Evolutionary conservation across 2,329 filamentous ascomycete species (phyloP).

Genomic region (Cordyceps fumosorosea): DNA sequence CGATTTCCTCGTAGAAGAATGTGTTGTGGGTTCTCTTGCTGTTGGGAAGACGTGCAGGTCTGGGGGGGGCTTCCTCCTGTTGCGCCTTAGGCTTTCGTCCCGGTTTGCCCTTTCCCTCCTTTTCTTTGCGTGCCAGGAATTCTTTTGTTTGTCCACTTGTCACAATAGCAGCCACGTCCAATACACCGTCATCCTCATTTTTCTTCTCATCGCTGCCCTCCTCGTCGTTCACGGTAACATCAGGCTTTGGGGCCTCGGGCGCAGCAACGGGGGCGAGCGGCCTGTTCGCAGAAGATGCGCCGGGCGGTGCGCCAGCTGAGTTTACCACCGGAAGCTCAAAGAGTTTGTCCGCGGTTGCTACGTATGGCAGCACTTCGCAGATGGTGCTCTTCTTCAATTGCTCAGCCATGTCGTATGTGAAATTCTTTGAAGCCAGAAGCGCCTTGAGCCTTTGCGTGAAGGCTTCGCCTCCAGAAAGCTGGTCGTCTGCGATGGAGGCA

Average conservation of each 20-base stretch:
- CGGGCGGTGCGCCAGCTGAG: slow-evolving; percentile 25
- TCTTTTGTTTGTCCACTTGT: slow-evolving; percentile 75
- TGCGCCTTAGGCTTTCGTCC: slow-evolving; percentile 46
- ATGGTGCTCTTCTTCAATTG: slow-evolving; percentile 61
- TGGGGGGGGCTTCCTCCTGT: slow-evolving; percentile 48
- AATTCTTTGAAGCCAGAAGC: slow-evolving; percentile 54
- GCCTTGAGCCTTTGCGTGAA: slow-evolving; percentile 70
- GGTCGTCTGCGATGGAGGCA: slow-evolving; percentile 43
- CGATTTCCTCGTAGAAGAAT: slow-evolving; percentile 67
- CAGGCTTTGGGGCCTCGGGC: not conserved
- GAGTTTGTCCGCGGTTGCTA: slow-evolving; percentile 34
- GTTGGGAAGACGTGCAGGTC: slow-evolving; percentile 60
- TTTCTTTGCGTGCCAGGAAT: slow-evolving; percentile 76
- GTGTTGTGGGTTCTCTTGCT: slow-evolving; percentile 61
- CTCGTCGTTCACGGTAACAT: slow-evolving; percentile 20
- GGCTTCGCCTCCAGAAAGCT: slow-evolving; percentile 73
- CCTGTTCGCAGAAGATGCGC: slow-evolving; percentile 18
- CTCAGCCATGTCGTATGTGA: slow-evolving; percentile 62
- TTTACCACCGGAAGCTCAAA: slow-evolving; percentile 40
- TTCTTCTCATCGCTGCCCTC: slow-evolving; percentile 35
- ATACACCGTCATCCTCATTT: slow-evolving; percentile 60
- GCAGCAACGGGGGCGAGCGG: slow-evolving; percentile 17
- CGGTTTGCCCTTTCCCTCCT: slow-evolving; percentile 62
- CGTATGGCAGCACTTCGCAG: slow-evolving; percentile 60
- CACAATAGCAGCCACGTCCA: slow-evolving; percentile 81